Evolutionary conservation across 2,329 filamentous ascomycete species (phyloP).

Genomic region (Dryadomyces sulphureus): DNA sequence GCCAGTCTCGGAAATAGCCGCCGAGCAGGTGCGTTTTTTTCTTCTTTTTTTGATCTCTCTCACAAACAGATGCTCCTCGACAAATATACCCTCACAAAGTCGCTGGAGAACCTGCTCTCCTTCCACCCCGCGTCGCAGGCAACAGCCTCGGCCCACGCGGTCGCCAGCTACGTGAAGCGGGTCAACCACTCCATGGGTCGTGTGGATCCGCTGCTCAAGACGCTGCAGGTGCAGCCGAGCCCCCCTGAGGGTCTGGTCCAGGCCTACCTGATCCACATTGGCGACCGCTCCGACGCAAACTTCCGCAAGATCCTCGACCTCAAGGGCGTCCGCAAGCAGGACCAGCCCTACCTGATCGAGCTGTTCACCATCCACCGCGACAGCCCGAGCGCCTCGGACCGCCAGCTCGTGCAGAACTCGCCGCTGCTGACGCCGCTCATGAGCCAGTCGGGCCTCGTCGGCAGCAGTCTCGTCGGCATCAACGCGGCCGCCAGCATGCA

Average conservation of each 20-base stretch:
- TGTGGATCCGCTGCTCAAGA: slow-evolving; percentile 88
- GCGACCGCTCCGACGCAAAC: slow-evolving; percentile 82
- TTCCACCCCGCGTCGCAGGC: slow-evolving; percentile 32
- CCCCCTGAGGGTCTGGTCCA: slow-evolving; percentile 91
- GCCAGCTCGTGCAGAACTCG: slow-evolving; percentile 54
- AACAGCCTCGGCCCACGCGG: slow-evolving; percentile 11
- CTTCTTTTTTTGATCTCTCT: slow-evolving; percentile 4
- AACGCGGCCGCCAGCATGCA: slow-evolving; percentile 10
- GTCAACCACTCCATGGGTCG: slow-evolving; percentile 73
- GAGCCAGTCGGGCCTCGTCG: slow-evolving; percentile 25
- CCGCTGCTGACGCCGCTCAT: slow-evolving; percentile 57
- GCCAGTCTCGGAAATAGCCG: slow-evolving; percentile 84
- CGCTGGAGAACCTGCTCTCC: slow-evolving; percentile 56
- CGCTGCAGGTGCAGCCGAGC: slow-evolving; percentile 80
- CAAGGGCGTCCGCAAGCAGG: slow-evolving; percentile 77
- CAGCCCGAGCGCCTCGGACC: slow-evolving; percentile 46
- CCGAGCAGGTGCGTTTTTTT: slow-evolving; percentile 55
- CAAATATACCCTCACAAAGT: slow-evolving; percentile 77
- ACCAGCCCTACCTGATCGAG: slow-evolving; percentile 72
- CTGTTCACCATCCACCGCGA: slow-evolving; percentile 72
- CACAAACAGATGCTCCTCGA: slow-evolving; percentile 71
- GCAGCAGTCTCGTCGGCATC: slow-evolving; percentile 22
- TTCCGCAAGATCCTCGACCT: slow-evolving; percentile 94
- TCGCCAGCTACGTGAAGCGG: slow-evolving; percentile 63
- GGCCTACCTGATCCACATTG: slow-evolving; percentile 94